These are phyloP conservation scores for Eleusine indica DNA, from an alignment of 176 grass and related monocot genomes.

Conservation along the genomic window DNA sequence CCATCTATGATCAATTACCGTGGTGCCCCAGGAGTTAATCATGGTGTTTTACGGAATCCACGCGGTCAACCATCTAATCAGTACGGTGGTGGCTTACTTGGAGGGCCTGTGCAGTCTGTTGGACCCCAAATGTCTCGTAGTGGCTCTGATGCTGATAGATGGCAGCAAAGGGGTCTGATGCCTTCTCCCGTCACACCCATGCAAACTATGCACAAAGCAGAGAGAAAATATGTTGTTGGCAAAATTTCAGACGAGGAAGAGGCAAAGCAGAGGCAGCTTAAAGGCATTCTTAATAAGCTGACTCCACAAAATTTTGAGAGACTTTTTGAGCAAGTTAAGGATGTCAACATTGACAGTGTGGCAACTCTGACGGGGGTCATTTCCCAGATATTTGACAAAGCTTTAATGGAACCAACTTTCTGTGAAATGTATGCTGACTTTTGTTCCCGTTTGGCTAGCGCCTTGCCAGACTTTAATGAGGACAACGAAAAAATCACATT, in stretches of 20 bases:
- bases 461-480: slow-evolving; percentile 71
- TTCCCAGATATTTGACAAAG: slow-evolving; percentile 98
- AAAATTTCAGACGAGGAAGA: slow-evolving; percentile 79
- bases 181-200: slow-evolving; percentile 76
- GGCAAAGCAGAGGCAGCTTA: slow-evolving; percentile 74
- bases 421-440: slow-evolving; percentile 99
- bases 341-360: slow-evolving; percentile 79
- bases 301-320: slow-evolving; percentile 98
- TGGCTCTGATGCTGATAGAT: slow-evolving; percentile 84
- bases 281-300: slow-evolving; percentile 89
- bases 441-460: slow-evolving; percentile 63
- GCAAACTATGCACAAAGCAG: slow-evolving; percentile 88
- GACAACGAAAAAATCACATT: slow-evolving; percentile 94
- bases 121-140: slow-evolving; percentile 52
- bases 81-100: slow-evolving; percentile 58
- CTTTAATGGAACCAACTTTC: slow-evolving; percentile 93
- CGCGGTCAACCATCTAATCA: slow-evolving; percentile 55
- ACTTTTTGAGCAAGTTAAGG: slow-evolving; percentile 79
- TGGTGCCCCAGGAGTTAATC: slow-evolving; percentile 57
- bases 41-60: slow-evolving; percentile 74
- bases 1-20: slow-evolving; percentile 56
- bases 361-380: slow-evolving; percentile 79
- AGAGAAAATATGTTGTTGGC: slow-evolving; percentile 72
- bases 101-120: slow-evolving; percentile 52
- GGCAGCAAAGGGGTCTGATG: slow-evolving; percentile 83